Base-by-base conservation (phyloP, 768 basidiomycete species). In the Podaxis mareebaensis region DNA sequence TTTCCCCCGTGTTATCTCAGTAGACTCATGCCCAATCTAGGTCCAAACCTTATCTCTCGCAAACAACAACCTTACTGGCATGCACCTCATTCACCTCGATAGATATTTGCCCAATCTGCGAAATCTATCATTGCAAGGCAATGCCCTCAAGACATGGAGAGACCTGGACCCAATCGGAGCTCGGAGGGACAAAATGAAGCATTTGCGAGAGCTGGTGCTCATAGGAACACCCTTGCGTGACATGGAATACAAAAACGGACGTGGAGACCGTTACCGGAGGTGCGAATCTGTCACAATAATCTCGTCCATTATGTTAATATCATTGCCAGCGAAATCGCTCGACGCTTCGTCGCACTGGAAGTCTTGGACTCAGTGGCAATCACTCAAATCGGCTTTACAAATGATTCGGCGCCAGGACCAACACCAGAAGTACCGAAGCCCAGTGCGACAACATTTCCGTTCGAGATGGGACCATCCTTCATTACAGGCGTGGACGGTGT, bases 331-430 rank as follows among this genome's bases (percentile, higher is more conserved):
- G 92, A 95, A 66, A 83, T 96, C 63, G 81, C 86, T 12, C 83
- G 90, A 48, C 88, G 92, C 49, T 95, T 98, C 71, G 82, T 91
- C 0, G 85, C 91, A 33, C 75, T 99, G 44, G 85, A 88, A 61
- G 90, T 96, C 64, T 81, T 98, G 61, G 96, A 99, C 72, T 85
- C 88, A 66, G 88, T 91, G 71, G 82, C 92, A 6, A 86, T 98
- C 53, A 78, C 85, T 4, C 81, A 89, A 71, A 93, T 96, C 61
- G 84, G 86, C 1, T 96, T 95, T 67, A 62, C 61, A 20, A 62
- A 44, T 26, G 93, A 92, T 68, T 83, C 87, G 15, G 86, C 89
- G 7, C 79, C 84, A 39, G 71, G 84, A 46, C 79, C 87, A 39
- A 70, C 79, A 38, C 75, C 83, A 58, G 65, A 74, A n/a, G 60